A percentile compares a stretch with the other conserved stretches of the same genome.
Conservation (phyloP, 192 early-diverging fungal species). For the Coemansia sp. region DNA sequence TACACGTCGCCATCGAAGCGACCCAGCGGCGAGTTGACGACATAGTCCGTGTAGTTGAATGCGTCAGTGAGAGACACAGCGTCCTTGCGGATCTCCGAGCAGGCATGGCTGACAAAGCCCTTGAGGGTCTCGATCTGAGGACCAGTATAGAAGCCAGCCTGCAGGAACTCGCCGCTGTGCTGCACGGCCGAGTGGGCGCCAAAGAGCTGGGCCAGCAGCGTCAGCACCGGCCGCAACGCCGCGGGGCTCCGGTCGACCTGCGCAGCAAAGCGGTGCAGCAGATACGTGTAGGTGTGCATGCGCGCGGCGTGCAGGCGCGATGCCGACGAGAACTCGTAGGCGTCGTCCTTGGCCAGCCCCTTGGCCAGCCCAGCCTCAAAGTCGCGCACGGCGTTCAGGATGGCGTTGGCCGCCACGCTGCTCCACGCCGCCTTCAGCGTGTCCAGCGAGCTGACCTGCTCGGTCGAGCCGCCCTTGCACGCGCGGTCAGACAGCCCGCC, state of each 20-base stretch:
- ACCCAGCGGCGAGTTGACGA: conserved; percentile 88
- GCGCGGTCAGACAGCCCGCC: conserved; percentile 16
- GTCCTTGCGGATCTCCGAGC: conserved; percentile 74
- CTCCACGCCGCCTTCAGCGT: conserved; percentile 79
- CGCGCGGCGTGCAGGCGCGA: conserved; percentile 81
- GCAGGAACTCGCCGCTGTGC: conserved; percentile 85
- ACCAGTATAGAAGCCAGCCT: conserved; percentile 80
- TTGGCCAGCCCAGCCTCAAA: conserved; percentile 69
- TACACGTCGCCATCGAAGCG: conserved; percentile 86
- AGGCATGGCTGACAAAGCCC: conserved; percentile 65
- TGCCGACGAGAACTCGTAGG: conserved; percentile 88
- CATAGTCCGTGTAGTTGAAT: conserved; percentile 88
- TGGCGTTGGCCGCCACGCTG: conserved; percentile 81
- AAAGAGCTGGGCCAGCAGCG: conserved; percentile 78
- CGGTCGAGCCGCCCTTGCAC: conserved; percentile 33
- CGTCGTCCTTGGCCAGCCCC: conserved; percentile 75
- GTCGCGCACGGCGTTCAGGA: conserved; percentile 79
- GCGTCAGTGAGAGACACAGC: conserved; percentile 85
- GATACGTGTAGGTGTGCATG: conserved; percentile 84
- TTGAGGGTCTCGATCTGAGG: conserved; percentile 74
- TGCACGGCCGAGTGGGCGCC: conserved; percentile 82
- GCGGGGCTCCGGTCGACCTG: conserved; percentile 71
- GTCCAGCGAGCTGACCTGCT: conserved; percentile 57
- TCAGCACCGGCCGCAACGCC: conserved; percentile 64
- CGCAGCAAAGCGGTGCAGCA: conserved; percentile 84